These are phyloP conservation scores for Grigorovia jiainica DNA, from an alignment of 805 yeast species.

Conservation along the genomic window DNA sequence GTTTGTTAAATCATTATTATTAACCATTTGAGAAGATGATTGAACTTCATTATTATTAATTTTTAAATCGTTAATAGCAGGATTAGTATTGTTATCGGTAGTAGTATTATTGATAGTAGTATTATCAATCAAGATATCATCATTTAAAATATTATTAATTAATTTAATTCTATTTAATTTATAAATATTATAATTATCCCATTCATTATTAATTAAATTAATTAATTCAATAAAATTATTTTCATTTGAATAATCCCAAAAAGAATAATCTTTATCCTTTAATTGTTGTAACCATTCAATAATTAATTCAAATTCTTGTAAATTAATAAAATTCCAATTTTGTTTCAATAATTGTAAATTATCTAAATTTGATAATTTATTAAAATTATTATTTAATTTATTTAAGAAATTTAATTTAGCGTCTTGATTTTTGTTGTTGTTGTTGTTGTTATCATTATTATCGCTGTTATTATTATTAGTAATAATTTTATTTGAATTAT, in stretches of 20 bases:
- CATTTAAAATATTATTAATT: not conserved
- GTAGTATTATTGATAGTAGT: not conserved
- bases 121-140: not conserved
- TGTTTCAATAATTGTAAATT: slow-evolving; percentile 20
- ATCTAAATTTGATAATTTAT: slow-evolving; percentile 17
- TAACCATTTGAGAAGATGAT: no score
- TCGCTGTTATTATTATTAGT: not conserved
- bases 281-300: slow-evolving; percentile 26
- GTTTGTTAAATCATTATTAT: no score
- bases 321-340: slow-evolving; percentile 28
- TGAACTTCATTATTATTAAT: no score
- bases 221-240: not conserved
- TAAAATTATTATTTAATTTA: slow-evolving; percentile 14
- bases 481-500: not conserved
- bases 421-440: not conserved
- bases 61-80: no score
- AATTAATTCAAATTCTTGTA: slow-evolving; percentile 30
- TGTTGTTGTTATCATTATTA: not conserved
- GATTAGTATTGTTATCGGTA: not conserved
- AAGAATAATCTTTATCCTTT: slow-evolving; percentile 15
- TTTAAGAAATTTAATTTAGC: slow-evolving; percentile 7
- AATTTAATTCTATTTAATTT: not conserved
- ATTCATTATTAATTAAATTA: not conserved
- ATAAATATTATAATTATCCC: slow-evolving; percentile 1
- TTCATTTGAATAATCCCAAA: not conserved